phyloP scores from a whole-genome alignment of 2,329 filamentous ascomycete genomes.

The Trichoderma sp. region DNA sequence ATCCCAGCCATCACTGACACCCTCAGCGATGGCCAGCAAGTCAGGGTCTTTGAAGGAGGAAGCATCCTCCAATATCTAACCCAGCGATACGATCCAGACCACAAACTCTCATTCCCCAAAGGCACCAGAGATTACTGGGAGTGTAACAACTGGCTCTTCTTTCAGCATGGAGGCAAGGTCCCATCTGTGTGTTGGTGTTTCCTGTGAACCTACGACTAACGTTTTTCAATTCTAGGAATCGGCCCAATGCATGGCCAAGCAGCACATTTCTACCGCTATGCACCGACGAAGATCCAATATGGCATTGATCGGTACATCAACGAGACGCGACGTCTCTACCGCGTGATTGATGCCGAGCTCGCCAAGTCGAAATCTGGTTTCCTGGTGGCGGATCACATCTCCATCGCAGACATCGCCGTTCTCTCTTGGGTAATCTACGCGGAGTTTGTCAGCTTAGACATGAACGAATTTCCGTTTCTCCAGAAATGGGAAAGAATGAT shows the following conservation, averaged over 20 bases:
- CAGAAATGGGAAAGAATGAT: too few species aligned
- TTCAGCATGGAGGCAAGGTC: neutral
- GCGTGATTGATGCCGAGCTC: neutral
- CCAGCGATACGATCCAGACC: neutral
- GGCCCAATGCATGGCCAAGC: neutral
- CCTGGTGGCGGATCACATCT: neutral
- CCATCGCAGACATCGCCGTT: neutral
- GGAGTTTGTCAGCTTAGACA: too few species aligned
- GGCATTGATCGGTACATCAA: neutral
- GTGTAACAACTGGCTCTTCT: neutral
- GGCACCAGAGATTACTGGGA: neutral
- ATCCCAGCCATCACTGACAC: constrained; percentile 4
- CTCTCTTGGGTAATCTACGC: neutral
- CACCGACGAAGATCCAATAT: neutral
- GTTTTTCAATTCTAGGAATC: neutral
- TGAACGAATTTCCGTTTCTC: too few species aligned
- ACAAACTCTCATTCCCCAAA: neutral
- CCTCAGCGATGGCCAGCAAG: neutral
- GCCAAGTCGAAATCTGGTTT: neutral
- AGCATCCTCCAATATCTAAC: constrained; percentile 4
- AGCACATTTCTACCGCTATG: neutral
- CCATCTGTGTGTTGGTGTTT: too few species aligned
- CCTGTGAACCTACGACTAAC: too few species aligned
- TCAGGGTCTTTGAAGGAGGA: neutral
- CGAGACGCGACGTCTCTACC: neutral